Evolutionary conservation across 2,329 filamentous ascomycete species (phyloP).

Genomic region (Juglanconis sp.): DNA sequence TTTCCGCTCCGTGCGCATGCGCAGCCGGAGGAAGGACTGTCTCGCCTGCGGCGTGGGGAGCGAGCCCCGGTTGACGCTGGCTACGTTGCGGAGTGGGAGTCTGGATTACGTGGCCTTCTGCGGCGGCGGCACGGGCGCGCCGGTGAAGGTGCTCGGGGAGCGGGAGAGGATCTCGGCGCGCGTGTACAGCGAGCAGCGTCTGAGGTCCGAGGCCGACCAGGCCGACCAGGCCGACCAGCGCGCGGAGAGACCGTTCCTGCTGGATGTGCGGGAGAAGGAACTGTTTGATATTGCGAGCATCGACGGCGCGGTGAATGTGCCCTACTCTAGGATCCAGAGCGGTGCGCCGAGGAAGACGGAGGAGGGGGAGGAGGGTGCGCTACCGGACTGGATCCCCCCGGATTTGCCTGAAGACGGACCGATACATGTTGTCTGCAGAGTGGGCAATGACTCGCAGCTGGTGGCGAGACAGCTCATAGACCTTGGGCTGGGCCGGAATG

Average conservation of each 20-base stretch:
- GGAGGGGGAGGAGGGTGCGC: background rate
- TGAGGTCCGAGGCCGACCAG: conserved; percentile 5
- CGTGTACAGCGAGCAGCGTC: conserved; percentile 44
- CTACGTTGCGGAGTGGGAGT: conserved; percentile 60
- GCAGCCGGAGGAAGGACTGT: conserved; percentile 66
- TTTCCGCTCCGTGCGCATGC: conserved; percentile 75
- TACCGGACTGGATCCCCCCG: conserved; percentile 12
- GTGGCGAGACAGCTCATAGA: conserved; percentile 64
- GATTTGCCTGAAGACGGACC: conserved; percentile 40
- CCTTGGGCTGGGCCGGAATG: conserved; percentile 49
- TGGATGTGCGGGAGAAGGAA: conserved; percentile 82
- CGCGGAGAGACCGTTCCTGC: conserved; percentile 34
- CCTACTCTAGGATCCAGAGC: conserved; percentile 50
- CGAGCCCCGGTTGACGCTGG: conserved; percentile 52
- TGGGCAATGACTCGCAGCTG: conserved; percentile 77
- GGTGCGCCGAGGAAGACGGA: conserved; percentile 21
- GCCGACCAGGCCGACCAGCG: no score
- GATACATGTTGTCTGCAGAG: conserved; percentile 69
- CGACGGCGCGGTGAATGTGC: conserved; percentile 71
- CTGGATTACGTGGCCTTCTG: conserved; percentile 84
- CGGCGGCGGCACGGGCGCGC: conserved; percentile 54
- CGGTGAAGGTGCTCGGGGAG: conserved; percentile 54
- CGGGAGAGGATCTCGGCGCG: conserved; percentile 66
- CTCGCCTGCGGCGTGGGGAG: conserved; percentile 68
- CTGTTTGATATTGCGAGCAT: conserved; percentile 81